Conservation (phyloP, 208 protist genomes). For the Borovskyia barvae region DNA sequence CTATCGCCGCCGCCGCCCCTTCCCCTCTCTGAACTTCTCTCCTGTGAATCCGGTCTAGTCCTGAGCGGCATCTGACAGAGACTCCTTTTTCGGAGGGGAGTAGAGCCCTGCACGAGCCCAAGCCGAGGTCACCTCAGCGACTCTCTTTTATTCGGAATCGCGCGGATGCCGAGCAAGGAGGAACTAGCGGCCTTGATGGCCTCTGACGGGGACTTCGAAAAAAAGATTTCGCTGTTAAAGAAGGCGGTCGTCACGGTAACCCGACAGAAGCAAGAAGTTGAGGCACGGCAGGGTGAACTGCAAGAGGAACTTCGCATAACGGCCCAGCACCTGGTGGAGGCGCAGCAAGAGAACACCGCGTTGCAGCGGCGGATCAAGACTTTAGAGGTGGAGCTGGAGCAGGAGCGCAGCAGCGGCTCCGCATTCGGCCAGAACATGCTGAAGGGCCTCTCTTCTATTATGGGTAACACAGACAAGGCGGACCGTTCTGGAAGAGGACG, state of each 20-base stretch:
- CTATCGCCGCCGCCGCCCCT: no score
- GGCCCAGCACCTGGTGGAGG: constrained; percentile 34
- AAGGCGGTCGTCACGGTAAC: constrained; percentile 79
- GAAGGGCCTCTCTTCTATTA: constrained; percentile 73
- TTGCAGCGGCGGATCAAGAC: constrained; percentile 47
- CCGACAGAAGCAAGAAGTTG: constrained; percentile 78
- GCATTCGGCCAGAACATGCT: constrained; percentile 63
- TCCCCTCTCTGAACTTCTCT: no score
- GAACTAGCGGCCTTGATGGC: constrained; percentile 77
- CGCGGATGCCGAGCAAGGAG: constrained; percentile 20
- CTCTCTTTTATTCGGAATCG: no score
- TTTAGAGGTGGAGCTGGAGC: constrained; percentile 44
- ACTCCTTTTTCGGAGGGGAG: no score
- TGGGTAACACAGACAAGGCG: constrained; percentile 40
- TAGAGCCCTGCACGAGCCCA: not conserved
- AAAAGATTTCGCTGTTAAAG: constrained; percentile 83
- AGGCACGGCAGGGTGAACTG: constrained; percentile 48
- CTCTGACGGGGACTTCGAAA: constrained; percentile 60
- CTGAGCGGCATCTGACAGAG: no score
- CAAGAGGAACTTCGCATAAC: constrained; percentile 44
- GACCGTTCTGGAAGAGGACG: not conserved
- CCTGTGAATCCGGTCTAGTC: no score
- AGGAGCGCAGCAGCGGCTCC: constrained; percentile 35
- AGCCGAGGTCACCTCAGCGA: not conserved
- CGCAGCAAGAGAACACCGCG: constrained; percentile 42